A percentile compares a stretch with the other conserved stretches of the same genome.
Conservation (phyloP, 2,329 filamentous ascomycete species). For the Aspergillus aculeatus region DNA sequence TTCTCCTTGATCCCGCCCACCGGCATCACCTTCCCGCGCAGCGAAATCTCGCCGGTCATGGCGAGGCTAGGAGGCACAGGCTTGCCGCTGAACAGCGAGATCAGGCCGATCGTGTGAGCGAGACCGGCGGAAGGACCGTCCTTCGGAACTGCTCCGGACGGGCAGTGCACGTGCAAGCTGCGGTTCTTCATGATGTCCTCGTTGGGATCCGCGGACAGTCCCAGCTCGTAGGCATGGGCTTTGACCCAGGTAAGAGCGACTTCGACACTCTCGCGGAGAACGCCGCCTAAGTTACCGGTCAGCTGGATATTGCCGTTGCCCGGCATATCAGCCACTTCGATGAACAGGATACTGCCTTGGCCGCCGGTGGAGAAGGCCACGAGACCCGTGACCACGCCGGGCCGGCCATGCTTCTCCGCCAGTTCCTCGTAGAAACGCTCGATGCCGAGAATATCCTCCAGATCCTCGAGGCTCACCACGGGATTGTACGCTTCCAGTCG, state of each 20-base stretch:
- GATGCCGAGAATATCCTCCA: conserved; percentile 88
- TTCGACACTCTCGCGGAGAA: conserved; percentile 95
- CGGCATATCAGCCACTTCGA: conserved; percentile 97
- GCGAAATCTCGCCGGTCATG: conserved; percentile 81
- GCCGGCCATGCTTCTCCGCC: conserved; percentile 75
- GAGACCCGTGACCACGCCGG: conserved; percentile 91
- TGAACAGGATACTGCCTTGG: conserved; percentile 95
- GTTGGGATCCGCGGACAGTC: conserved; percentile 73
- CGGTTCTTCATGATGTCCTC: conserved; percentile 96
- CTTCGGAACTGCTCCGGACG: conserved; percentile 91
- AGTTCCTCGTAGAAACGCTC: conserved; percentile 96
- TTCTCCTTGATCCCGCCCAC: conserved; percentile 99
- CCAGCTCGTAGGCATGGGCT: conserved; percentile 87
- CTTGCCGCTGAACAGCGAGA: conserved; percentile 83
- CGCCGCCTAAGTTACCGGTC: conserved; percentile 92
- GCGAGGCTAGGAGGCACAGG: conserved; percentile 87
- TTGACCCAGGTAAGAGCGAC: conserved; percentile 97
- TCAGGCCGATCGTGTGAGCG: conserved; percentile 88
- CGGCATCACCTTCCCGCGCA: conserved; percentile 85
- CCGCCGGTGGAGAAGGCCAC: conserved; percentile 92
- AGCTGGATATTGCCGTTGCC: conserved; percentile 88
- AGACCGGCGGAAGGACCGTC: conserved; percentile 82
- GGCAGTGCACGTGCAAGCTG: conserved; percentile 93
- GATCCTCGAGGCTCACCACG: conserved; percentile 70
- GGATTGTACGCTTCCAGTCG: conserved; percentile 70